Evolutionary conservation across 805 yeast genomes (phyloP), one percentile per base, ranked within the genome.

Genomic region (Metschnikowia similis): DNA sequence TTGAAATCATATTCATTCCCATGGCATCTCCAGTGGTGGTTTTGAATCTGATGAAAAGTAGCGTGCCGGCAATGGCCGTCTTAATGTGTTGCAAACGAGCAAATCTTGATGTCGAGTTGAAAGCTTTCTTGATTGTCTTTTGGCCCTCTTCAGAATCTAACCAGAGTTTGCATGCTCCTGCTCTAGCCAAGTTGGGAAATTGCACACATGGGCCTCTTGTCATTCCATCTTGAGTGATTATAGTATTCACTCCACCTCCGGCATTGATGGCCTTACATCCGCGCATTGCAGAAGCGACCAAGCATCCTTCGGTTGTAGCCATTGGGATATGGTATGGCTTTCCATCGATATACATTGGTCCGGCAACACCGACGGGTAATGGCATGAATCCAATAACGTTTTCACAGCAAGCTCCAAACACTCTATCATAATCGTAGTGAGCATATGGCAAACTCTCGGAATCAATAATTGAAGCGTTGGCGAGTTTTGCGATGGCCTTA

Each of bases 1-100:
- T 94, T 29, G 98, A 92, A 54, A 94, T 94, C 99, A 94, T 94
- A 68, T 94, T 94, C 99, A 94, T 94, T 56, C 99, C 99, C 99
- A 94, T 94, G 16, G 99, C 99, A 75, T 94, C 99, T 69, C 99
- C 99, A 16, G 99, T 94, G 36, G 96, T 90, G n/a, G 99, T 95
- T 66, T 91, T 83, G 76, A 94, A 94, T 64, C 99, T 83, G 60
- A 94, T 85, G 63, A 81, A 94, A 60, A 94, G 76, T 59, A 87
- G 76, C 44, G 86, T 86, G 30, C 99, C 99, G 14, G 99, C 99
- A 67, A 92, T 75, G 2, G 98, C 96, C 14, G 97, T 89, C 68
- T 89, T 87, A 56, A 92, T 76, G 59, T 87, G 87, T 69, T 88
- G 96, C 62, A 94, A 80, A 64, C 97, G 83, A 14, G 99, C 99